Evolutionary conservation across 106 monocot genomes (phyloP), one percentile per base, ranked within the genome.

Genomic region (Narthecium ossifragum): DNA sequence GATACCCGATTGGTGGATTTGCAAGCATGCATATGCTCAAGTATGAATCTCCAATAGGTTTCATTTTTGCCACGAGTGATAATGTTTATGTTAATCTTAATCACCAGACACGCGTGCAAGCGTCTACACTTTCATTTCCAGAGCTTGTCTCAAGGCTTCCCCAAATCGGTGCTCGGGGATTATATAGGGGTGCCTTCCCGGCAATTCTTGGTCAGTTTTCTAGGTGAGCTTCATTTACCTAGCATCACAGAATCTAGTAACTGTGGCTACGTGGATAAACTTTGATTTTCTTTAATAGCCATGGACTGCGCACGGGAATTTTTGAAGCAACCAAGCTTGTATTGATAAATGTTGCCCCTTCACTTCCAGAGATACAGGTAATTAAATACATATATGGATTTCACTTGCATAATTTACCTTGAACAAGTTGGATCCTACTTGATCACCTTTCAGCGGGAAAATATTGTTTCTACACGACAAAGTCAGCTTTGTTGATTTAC

Each of bases 121-220:
- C 96, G 61, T 98, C 96, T 46, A 82, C 96, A 13, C 87, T 91
- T 69, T 98, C 96, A 68, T 98, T 91, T 62, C 90, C 96, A 60
- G 87, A 91, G 39, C 73, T 98, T 57, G 46, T 91, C 0, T 84
- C 87, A 51, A 98, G 77, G 66, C 83, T 98, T 60, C 90, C 96
- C 13, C 56, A 98, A 74, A 91, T 98, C 52, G 90, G 96, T n/a
- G 13, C 82, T 68, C 80, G 39, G 24, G 96, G 90, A 73, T 45
- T 98, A 41, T 98, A 98, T 58, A 75, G 96, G 50, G 96, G 96
- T 57, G 90, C 90, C 22, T 74, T 98, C 9, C 96, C 96, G 30
- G 96, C 96, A 56, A 82, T 98, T 61, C 79, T 98, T 36, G 96
- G 96, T 7, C 96, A 98, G 51, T 98, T 98, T 76, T 98, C 96